Evolutionary conservation across 2,329 filamentous ascomycete genomes (phyloP), one percentile per base, ranked within the genome.

Genomic region (Elsinoe australis): DNA sequence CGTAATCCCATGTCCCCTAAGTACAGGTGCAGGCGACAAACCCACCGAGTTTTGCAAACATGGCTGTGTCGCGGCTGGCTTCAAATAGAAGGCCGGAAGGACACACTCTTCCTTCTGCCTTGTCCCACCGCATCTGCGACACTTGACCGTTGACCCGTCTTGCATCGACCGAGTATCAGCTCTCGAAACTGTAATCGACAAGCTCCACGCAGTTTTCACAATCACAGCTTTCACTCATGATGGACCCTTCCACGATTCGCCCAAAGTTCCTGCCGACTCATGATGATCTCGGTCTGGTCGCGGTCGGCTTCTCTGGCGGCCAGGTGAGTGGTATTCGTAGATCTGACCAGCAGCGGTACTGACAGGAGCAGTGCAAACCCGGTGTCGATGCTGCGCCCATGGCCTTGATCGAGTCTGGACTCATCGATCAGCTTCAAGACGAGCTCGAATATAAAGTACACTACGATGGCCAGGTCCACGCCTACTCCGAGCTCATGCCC

Each of bases 231-330:
- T 31, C 36, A 33, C 51, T 38, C 32, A 28, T 31, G 29, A 66
- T 66, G 64, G 62, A 65, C 49, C 76, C 78, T 24, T 73, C 78
- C 3, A 77, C 76, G 5, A 73, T 81, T 53, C 62, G 71, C 41
- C 75, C 79, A 52, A 88, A 84, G 62, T 96, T 95, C 71, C 83
- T 96, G 58, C 74, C 82, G 54, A 75, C 82, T 62, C 78, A 81
- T 24, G 76, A 85, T 61, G 82, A 96, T 61, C 75, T 98, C 55
- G 92, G 90, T 53, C 78, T 98, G 49, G 87, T 96, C 29, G 88
- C 90, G 42, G 92, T 96, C 29, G 90, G 90, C 54, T 98, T 96
- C 73, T 94, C 88, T 47, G 90, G 90, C 56, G 92, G 92, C 50
- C 92, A 95, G 80, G 88, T 92, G 80, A 39, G 56, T 49, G 24